Conservation (phyloP, 2,329 filamentous ascomycete species). For the Sporothrix curviconia region DNA sequence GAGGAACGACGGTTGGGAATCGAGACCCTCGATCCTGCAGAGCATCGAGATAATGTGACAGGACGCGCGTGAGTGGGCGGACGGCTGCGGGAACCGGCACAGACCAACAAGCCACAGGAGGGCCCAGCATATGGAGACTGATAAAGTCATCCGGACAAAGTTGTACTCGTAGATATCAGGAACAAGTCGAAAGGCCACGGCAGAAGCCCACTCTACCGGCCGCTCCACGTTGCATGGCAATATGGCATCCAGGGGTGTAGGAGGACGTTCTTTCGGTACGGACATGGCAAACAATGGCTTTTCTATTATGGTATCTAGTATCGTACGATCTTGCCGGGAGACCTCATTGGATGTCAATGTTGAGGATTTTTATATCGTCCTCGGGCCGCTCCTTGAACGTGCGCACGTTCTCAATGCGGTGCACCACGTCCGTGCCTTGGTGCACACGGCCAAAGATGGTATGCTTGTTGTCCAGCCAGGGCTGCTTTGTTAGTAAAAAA, state of each 20-base stretch:
- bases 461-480: slow-evolving; percentile 94
- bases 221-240: no score
- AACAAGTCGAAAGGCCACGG: no score
- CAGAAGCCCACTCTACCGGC: no score
- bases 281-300: no score
- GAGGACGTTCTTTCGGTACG: no score
- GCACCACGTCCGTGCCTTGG: slow-evolving; percentile 86
- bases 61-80: background rate
- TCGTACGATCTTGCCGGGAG: background rate
- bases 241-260: no score
- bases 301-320: slow-evolving; percentile 1
- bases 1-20: background rate
- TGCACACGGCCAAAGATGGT: slow-evolving; percentile 91
- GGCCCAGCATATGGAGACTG: no score
- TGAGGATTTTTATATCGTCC: slow-evolving; percentile 95
- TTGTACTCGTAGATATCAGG: no score
- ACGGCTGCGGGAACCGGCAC: background rate
- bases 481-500: slow-evolving; percentile 34
- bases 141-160: no score
- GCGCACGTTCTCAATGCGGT: slow-evolving; percentile 87
- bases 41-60: slow-evolving; percentile 5
- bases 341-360: slow-evolving; percentile 57
- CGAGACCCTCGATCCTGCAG: background rate
- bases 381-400: slow-evolving; percentile 89
- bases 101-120: background rate